Conservation (phyloP, 176 grass and related monocot genomes). For the Tillandsia fasciculata region DNA sequence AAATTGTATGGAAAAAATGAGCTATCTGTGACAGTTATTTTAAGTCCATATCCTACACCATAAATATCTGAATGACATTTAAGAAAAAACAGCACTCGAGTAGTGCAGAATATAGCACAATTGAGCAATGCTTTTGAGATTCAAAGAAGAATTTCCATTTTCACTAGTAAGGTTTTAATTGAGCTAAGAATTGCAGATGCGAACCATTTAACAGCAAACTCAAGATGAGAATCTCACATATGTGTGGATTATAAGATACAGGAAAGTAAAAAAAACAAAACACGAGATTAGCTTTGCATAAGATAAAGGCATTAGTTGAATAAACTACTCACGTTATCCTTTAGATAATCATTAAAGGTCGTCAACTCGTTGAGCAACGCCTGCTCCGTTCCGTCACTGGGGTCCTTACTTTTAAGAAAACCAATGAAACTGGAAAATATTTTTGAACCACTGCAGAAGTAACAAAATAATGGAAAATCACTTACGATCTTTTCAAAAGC, state of each 20-base stretch:
- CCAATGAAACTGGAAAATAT: slow-evolving; percentile 82
- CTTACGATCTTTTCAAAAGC: neutral
- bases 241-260: neutral
- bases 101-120: neutral
- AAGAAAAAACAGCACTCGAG: too few species aligned
- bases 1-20: too few species aligned
- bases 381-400: slow-evolving; percentile 68
- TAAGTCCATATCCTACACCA: too few species aligned
- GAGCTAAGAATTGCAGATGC: neutral
- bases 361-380: slow-evolving; percentile 53
- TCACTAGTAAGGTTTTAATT: neutral
- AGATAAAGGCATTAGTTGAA: slow-evolving; percentile 4
- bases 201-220: neutral
- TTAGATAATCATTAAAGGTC: slow-evolving; percentile 58
- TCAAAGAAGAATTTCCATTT: neutral
- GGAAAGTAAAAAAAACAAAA: neutral
- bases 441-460: slow-evolving; percentile 61
- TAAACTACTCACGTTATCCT: slow-evolving; percentile 60
- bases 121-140: neutral
- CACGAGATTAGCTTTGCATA: slow-evolving; percentile 3
- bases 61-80: too few species aligned
- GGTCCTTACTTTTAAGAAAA: slow-evolving; percentile 88
- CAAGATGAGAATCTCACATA: neutral
- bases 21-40: too few species aligned
- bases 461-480: neutral